phyloP scores from a whole-genome alignment of 1,139 yeast genomes.

The Debaryomyces udenii region DNA sequence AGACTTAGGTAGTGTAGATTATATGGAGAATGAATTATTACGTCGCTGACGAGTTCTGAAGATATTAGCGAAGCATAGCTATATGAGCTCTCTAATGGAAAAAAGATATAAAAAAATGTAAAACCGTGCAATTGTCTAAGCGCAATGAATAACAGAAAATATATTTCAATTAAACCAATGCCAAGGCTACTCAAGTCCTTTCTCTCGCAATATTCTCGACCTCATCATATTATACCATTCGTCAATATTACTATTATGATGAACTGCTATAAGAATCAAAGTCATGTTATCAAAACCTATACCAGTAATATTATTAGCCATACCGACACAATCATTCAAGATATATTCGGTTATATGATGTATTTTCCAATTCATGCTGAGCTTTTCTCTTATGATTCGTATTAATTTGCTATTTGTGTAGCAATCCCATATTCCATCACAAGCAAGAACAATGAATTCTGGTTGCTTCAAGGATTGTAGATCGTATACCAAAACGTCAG shows the following conservation, averaged over 20 bases:
- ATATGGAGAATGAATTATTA: no score
- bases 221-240: conserved; percentile 64
- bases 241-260: conserved; percentile 44
- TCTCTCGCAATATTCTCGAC: conserved; percentile 51
- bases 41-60: no score
- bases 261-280: conserved; percentile 63
- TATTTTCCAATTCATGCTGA: conserved; percentile 59
- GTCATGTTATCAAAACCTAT: conserved; percentile 86
- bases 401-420: conserved; percentile 61
- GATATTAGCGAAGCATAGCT: no score
- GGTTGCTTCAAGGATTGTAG: conserved; percentile 40
- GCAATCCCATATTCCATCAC: conserved; percentile 85
- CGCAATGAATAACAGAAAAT: no score
- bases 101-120: no score
- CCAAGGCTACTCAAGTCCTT: conserved; percentile 20
- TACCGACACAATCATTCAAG: conserved; percentile 66
- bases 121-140: no score
- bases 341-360: conserved; percentile 61
- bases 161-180: no score
- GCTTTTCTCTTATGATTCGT: conserved; percentile 56
- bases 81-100: no score
- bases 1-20: no score
- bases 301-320: conserved; percentile 75
- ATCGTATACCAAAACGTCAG: conserved; percentile 64
- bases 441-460: conserved; percentile 68